Evolutionary conservation across 2,329 filamentous ascomycete species (phyloP).

Genomic region (Penicillium sp.): DNA sequence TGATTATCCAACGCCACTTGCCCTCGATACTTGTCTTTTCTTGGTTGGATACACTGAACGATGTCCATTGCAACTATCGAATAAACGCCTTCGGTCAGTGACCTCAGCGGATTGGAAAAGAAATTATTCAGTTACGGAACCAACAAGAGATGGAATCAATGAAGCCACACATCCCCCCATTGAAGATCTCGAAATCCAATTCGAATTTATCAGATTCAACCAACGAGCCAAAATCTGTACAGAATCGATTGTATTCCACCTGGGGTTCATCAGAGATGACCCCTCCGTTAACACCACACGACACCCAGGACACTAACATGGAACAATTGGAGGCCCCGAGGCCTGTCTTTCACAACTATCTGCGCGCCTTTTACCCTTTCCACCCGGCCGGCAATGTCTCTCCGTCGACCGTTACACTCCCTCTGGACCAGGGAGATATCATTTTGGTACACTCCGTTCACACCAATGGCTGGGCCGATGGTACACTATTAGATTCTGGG

Average conservation of each 20-base stretch:
- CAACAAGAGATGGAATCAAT: constrained; percentile 35
- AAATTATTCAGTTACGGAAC: constrained; percentile 1
- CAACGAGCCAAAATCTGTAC: constrained; percentile 9
- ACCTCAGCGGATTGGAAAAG: constrained; percentile 25
- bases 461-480: constrained; percentile 97
- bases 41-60: constrained; percentile 15
- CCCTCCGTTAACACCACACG: constrained; percentile 72
- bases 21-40: not conserved
- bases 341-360: constrained; percentile 85
- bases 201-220: constrained; percentile 24
- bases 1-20: constrained; percentile 15
- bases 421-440: constrained; percentile 85
- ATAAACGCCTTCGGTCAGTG: constrained; percentile 36
- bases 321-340: constrained; percentile 48
- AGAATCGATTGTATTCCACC: constrained; percentile 27
- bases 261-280: constrained; percentile 61
- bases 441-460: constrained; percentile 95
- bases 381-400: constrained; percentile 73
- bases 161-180: constrained; percentile 39
- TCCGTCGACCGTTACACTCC: constrained; percentile 84
- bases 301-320: constrained; percentile 57
- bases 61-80: constrained; percentile 32
- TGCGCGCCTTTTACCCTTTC: constrained; percentile 92
- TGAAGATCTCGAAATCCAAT: constrained; percentile 41
- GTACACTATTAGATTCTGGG: constrained; percentile 81